phyloP scores from a whole-genome alignment of 257 asterid genomes.

The Thymus quinquecostatus region DNA sequence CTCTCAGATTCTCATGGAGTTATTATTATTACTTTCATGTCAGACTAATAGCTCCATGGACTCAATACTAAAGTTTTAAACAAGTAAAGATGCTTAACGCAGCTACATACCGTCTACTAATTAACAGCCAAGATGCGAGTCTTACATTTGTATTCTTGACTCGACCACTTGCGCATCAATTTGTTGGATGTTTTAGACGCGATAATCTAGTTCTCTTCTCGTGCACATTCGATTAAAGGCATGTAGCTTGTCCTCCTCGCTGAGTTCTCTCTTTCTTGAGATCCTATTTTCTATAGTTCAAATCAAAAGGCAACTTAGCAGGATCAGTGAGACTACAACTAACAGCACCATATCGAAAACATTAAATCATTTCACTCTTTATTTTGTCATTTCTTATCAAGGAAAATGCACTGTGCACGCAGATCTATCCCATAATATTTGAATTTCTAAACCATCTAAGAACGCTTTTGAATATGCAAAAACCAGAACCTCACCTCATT shows the following conservation, averaged over 20 bases:
- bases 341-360: slow-evolving; percentile 19
- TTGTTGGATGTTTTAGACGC: slow-evolving; percentile 64
- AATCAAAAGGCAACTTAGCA: slow-evolving; percentile 30
- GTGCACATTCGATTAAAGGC: slow-evolving; percentile 56
- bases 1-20: background rate
- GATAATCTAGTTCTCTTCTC: slow-evolving; percentile 73
- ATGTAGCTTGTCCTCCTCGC: slow-evolving; percentile 59
- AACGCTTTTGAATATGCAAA: background rate
- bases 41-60: slow-evolving; percentile 23
- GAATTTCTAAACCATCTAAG: slow-evolving; percentile 11
- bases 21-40: background rate
- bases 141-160: slow-evolving; percentile 80
- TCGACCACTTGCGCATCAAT: slow-evolving; percentile 70
- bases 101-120: slow-evolving; percentile 16
- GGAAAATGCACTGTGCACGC: background rate
- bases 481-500: slow-evolving; percentile 51
- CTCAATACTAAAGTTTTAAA: slow-evolving; percentile 14
- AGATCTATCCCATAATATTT: slow-evolving; percentile 14
- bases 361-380: background rate
- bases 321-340: slow-evolving; percentile 25
- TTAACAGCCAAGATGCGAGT: slow-evolving; percentile 25
- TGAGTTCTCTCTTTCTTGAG: slow-evolving; percentile 89
- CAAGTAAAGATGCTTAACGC: slow-evolving; percentile 16
- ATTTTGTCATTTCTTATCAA: slow-evolving; percentile 1
- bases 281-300: slow-evolving; percentile 57